Evolutionary conservation across 176 grass and related monocot genomes (phyloP).

Genomic region (Oryza brachyantha): DNA sequence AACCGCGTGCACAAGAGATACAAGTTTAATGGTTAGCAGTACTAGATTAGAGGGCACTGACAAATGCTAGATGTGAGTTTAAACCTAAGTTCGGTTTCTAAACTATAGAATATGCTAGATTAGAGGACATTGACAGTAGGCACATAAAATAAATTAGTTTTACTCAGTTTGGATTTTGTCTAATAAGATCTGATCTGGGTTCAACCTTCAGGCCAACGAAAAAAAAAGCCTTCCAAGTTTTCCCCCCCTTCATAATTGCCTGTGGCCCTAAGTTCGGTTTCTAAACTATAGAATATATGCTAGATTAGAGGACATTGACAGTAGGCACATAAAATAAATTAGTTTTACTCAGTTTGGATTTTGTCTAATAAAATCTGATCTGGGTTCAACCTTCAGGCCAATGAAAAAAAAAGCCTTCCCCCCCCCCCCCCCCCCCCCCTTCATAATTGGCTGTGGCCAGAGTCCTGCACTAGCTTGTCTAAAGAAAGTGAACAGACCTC

Average conservation of each 20-base stretch:
- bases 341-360: neutral
- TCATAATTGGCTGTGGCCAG: neutral
- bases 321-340: neutral
- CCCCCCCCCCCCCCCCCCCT: too few relatives aligned
- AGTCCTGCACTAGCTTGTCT: too few relatives aligned
- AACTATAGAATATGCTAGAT: neutral
- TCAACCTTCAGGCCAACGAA: neutral
- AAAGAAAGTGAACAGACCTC: neutral
- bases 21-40: neutral
- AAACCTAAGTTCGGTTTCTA: neutral
- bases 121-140: neutral
- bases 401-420: neutral
- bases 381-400: neutral
- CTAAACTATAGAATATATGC: neutral
- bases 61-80: neutral
- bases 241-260: neutral
- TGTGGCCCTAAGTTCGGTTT: neutral
- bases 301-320: neutral
- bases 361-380: neutral
- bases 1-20: neutral
- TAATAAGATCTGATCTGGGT: neutral
- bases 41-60: too few relatives aligned
- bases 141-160: neutral
- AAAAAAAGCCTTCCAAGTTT: neutral
- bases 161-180: neutral